These are phyloP conservation scores for Sordariomycetes sp. DNA, from an alignment of 2,329 filamentous ascomycete species.

Conservation along the genomic window DNA sequence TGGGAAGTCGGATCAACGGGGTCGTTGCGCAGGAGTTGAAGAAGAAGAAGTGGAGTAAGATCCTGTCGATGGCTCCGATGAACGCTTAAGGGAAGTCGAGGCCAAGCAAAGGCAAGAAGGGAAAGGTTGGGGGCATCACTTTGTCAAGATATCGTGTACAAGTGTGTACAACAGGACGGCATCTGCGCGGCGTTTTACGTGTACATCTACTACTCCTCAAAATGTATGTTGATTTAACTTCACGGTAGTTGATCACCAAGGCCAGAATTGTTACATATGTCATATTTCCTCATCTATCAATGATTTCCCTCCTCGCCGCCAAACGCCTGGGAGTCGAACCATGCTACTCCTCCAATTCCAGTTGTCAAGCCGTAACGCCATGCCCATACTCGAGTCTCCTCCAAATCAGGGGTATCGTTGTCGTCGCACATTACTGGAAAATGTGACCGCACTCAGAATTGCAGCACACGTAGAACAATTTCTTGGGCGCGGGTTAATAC, in stretches of 20 bases:
- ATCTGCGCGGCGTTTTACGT: neutral
- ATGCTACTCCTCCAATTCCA: neutral
- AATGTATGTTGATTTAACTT: neutral
- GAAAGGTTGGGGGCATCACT: no score
- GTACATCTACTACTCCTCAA: neutral
- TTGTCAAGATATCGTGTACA: neutral
- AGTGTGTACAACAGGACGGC: neutral
- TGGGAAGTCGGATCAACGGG: conserved; percentile 85
- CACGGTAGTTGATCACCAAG: no score
- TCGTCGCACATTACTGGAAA: conserved; percentile 23
- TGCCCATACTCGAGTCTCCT: neutral
- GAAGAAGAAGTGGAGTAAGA: conserved; percentile 96
- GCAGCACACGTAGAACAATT: conserved; percentile 92
- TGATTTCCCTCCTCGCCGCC: no score
- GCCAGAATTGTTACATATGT: no score
- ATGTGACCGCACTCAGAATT: conserved; percentile 89
- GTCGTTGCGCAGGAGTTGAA: conserved; percentile 85
- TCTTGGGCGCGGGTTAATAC: conserved; percentile 38
- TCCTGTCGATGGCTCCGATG: conserved; percentile 82
- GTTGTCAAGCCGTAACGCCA: neutral
- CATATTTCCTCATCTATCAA: neutral
- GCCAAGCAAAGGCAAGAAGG: no score
- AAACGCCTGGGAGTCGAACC: no score
- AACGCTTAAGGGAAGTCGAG: conserved; percentile 38
- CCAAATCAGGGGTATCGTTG: no score